These are phyloP conservation scores for Scenedesmus sp. DNA, from an alignment of 163 green algal genomes.

Conservation along the genomic window DNA sequence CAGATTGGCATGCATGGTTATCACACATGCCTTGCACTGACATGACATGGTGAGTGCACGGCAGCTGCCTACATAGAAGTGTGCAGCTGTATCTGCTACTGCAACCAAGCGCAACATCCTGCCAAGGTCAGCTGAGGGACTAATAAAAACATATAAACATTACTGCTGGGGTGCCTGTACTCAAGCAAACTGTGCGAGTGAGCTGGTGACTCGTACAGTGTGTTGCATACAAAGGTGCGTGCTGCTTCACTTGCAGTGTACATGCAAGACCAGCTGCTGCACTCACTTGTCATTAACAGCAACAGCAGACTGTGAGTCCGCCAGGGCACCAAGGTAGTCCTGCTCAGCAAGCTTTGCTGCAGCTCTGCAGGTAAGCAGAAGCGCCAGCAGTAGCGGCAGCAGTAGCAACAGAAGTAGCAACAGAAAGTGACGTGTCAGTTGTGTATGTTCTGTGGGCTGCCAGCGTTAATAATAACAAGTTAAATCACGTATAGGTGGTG, in stretches of 20 bases:
- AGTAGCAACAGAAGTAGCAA: neutral
- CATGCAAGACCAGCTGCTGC: neutral
- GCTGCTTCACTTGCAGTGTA: neutral
- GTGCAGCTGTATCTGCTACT: neutral
- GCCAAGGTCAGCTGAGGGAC: too few species aligned
- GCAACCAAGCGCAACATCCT: neutral
- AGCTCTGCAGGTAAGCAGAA: neutral
- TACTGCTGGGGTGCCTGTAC: too few species aligned
- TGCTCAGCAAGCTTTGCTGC: constrained; percentile 34
- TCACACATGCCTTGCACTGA: too few species aligned
- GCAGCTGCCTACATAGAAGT: neutral
- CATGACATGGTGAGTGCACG: neutral
- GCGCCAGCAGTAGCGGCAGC: neutral
- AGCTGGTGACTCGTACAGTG: too few species aligned
- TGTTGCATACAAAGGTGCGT: too few species aligned
- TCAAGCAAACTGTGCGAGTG: too few species aligned
- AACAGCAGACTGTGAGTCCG: constrained; percentile 37
- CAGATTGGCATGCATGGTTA: neutral
- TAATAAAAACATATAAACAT: too few species aligned
- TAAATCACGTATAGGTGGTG: neutral
- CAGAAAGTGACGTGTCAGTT: neutral
- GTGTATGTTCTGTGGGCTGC: neutral
- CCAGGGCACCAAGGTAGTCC: constrained; percentile 26
- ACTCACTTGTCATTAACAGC: constrained; percentile 44
- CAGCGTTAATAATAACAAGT: neutral